phyloP scores from a whole-genome alignment of 179 eudicot species.

The Beta macrorhiza region DNA sequence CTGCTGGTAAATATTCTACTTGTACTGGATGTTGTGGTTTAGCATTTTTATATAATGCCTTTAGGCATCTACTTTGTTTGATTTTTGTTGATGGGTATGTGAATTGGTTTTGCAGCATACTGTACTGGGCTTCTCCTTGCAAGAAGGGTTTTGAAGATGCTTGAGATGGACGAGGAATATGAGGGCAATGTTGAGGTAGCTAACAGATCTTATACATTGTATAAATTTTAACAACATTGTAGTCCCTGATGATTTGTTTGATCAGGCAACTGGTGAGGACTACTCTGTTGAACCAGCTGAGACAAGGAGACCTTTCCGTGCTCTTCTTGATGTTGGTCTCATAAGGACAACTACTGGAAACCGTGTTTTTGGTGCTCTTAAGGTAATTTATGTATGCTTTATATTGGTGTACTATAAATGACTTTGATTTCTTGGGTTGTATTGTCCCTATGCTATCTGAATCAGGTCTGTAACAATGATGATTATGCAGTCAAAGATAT shows the following conservation, averaged over 20 bases:
- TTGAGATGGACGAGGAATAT: constrained; percentile 61
- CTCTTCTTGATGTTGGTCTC: constrained; percentile 70
- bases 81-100: neutral
- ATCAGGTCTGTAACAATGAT: too few species aligned
- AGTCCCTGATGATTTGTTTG: neutral
- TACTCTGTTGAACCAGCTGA: constrained; percentile 73
- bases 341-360: constrained; percentile 47
- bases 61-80: neutral
- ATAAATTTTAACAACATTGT: neutral
- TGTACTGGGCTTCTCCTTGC: constrained; percentile 77
- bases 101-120: constrained; percentile 42
- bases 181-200: constrained; percentile 48
- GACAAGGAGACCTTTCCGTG: constrained; percentile 76
- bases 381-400: constrained; percentile 19
- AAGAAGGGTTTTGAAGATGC: constrained; percentile 56
- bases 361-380: constrained; percentile 47
- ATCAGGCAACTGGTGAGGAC: constrained; percentile 67
- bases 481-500: neutral
- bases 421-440: neutral
- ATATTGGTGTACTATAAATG: too few species aligned
- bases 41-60: neutral
- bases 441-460: too few species aligned
- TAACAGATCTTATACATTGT: neutral
- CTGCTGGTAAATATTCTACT: constrained; percentile 39
- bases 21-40: neutral